phyloP scores from a whole-genome alignment of 345 rosid genomes.

The Firmiana major region DNA sequence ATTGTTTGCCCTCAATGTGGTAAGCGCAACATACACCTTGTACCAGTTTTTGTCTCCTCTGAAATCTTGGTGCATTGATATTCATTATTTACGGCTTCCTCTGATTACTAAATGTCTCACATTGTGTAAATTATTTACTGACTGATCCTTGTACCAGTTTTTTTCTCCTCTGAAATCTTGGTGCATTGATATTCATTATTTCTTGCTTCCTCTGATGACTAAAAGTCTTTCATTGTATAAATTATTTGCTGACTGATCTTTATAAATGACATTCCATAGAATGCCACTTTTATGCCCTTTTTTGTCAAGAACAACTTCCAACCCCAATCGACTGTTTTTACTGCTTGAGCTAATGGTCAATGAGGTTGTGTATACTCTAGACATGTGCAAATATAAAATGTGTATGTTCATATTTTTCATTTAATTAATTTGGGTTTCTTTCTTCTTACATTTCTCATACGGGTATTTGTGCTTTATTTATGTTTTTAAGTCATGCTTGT shows the following conservation, averaged over 20 bases:
- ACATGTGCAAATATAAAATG: background rate
- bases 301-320: background rate
- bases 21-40: slow-evolving; percentile 25
- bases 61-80: too few relatives aligned
- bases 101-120: too few relatives aligned
- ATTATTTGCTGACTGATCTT: background rate
- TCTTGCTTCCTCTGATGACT: background rate
- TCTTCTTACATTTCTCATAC: background rate
- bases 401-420: background rate
- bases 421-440: background rate
- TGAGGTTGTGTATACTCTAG: background rate
- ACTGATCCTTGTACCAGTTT: background rate
- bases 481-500: background rate
- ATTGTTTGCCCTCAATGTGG: slow-evolving; percentile 82
- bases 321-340: background rate
- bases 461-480: background rate
- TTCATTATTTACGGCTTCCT: too few relatives aligned
- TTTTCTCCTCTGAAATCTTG: background rate
- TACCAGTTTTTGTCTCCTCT: too few relatives aligned
- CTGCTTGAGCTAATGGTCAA: background rate
- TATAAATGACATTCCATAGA: background rate
- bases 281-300: background rate
- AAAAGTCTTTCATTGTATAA: background rate
- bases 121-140: too few relatives aligned
- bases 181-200: slow-evolving; percentile 1